Evolutionary conservation across 306 rosid genomes (phyloP).

Genomic region (Styphnolobium japonicum): DNA sequence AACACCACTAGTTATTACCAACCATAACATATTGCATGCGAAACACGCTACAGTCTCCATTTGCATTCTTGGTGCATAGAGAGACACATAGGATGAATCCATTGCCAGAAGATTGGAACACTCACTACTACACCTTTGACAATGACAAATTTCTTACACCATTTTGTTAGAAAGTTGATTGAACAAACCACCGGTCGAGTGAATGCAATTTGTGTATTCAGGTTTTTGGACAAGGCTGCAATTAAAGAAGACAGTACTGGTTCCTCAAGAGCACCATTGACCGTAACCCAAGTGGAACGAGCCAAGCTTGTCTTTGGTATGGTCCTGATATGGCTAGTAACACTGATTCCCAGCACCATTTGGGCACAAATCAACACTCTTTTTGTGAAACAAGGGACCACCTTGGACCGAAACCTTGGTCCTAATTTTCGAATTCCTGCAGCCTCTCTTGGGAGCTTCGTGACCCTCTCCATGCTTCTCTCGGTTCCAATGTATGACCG

Average conservation of each 20-base stretch:
- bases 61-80: neutral
- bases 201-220: slow-evolving; percentile 3
- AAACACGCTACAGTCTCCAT: neutral
- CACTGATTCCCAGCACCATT: slow-evolving; percentile 76
- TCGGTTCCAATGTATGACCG: slow-evolving; percentile 78
- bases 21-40: neutral
- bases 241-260: slow-evolving; percentile 16
- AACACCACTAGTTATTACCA: slow-evolving; percentile 15
- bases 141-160: neutral
- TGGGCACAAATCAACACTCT: slow-evolving; percentile 81
- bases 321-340: slow-evolving; percentile 62
- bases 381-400: slow-evolving; percentile 90
- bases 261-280: slow-evolving; percentile 40
- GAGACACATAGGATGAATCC: neutral
- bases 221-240: slow-evolving; percentile 58
- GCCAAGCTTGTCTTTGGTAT: slow-evolving; percentile 74
- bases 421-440: slow-evolving; percentile 67
- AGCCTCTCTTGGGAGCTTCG: slow-evolving; percentile 69
- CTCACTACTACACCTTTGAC: neutral
- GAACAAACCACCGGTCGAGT: neutral
- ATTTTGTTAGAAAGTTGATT: neutral
- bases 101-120: neutral
- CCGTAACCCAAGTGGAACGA: slow-evolving; percentile 88
- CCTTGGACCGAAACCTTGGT: slow-evolving; percentile 66
- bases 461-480: slow-evolving; percentile 74